Base-by-base conservation (phyloP, 2,329 filamentous ascomycete species). In the Apiospora aurea region DNA sequence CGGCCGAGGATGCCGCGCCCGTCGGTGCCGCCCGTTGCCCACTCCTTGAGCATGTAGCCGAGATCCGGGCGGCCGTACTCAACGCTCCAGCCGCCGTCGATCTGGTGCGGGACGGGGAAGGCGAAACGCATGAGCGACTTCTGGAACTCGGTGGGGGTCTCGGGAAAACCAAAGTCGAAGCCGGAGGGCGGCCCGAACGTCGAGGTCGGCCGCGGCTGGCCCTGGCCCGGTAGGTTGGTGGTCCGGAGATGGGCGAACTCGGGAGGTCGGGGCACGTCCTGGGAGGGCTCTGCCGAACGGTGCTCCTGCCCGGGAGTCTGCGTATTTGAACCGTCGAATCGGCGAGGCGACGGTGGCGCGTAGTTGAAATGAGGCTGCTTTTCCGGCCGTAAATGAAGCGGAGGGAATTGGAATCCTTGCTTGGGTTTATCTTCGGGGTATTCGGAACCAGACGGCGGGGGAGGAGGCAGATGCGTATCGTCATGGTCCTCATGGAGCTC, bases 11-110 rank as follows among this genome's bases (percentile, higher is more conserved):
- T 90, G 0, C 91, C 91, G 66, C 90, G 84, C 2, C 91, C 90
- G 75, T 92, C 89, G 0, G 85, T 76, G 70, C 91, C 91, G n/a
- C 91, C 92, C 29, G 89, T 91, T 5, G 94, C 93, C 88, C 95
- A 92, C 75, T 96, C 91, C 78, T 90, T 91, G 70, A 98, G 87
- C 90, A 97, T 94, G 80, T 92, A 96, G 0, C 94, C 92, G 47
- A 98, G 89, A 76, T 97, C 93, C 0, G 96, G 96, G 0, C 96
- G 90, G 24, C 95, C 95, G 81, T 98, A 98, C 82, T 98, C 95
- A 18, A 96, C 94, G 75, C 90, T 93, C 94, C 96, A 97, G 71
- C 95, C 94, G 75, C 94, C 92, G 75, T 91, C 89, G 72, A 91
- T 91, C 82, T 91, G 87, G 77, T 90, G 87, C 44, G 89, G 88